Conservation (phyloP, 164 flowering plant genomes). For the Nelumbo lutea region DNA sequence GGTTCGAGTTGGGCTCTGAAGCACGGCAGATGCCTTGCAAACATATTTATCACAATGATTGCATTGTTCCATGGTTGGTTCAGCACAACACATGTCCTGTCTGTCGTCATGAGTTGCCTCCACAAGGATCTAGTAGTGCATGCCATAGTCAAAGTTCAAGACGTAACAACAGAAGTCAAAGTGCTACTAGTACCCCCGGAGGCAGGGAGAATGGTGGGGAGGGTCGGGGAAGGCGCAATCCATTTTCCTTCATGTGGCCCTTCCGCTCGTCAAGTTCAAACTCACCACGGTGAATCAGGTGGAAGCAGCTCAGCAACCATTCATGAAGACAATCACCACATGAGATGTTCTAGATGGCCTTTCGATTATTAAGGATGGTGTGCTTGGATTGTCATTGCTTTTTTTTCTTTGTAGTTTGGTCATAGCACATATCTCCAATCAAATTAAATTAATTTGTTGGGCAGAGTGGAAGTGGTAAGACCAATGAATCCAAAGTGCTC, state of each 20-base stretch:
- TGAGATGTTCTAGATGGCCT: constrained; percentile 56
- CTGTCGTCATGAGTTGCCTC: constrained; percentile 13
- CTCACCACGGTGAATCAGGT: constrained; percentile 32
- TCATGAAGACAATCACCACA: constrained; percentile 36
- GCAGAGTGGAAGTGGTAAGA: not conserved
- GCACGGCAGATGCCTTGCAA: constrained; percentile 67
- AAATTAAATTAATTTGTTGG: not conserved
- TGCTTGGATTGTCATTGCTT: constrained; percentile 1
- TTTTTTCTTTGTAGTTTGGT: not conserved
- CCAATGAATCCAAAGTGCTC: not conserved
- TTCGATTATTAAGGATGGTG: constrained; percentile 30
- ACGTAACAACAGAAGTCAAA: constrained; percentile 26
- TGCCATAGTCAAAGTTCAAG: constrained; percentile 26
- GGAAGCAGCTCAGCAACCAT: constrained; percentile 36
- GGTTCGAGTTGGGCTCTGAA: constrained; percentile 51
- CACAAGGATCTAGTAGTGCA: constrained; percentile 30
- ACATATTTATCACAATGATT: constrained; percentile 34
- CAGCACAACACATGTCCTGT: constrained; percentile 88
- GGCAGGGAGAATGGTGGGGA: constrained; percentile 29
- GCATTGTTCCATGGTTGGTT: constrained; percentile 84
- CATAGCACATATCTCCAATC: not conserved
- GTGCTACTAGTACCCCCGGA: constrained; percentile 16
- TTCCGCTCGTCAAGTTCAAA: constrained; percentile 54
- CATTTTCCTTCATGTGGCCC: constrained; percentile 72
- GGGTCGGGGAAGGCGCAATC: constrained; percentile 46